Evolutionary conservation across 1,284 basidiomycete species (phyloP).

Genomic region (Microbotryomycetes sp.): DNA sequence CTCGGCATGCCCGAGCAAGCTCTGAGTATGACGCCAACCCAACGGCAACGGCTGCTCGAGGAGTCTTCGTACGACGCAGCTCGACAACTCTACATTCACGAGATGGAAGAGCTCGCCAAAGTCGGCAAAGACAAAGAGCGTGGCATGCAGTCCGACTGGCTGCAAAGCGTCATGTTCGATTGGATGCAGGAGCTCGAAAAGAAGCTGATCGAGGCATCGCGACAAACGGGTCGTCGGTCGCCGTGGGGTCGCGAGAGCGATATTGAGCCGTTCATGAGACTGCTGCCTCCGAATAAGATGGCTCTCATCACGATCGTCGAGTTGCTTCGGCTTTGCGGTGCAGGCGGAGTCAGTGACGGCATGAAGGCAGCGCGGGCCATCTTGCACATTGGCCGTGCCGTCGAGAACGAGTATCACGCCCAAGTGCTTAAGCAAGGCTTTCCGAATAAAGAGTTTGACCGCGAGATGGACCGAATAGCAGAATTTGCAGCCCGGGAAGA

Average conservation of each 20-base stretch:
- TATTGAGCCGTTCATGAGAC: constrained; percentile 59
- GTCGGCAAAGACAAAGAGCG: constrained; percentile 50
- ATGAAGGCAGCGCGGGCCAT: constrained; percentile 86
- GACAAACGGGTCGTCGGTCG: constrained; percentile 6
- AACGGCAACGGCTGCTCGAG: constrained; percentile 75
- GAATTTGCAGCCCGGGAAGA: constrained; percentile 1
- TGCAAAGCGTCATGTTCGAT: constrained; percentile 78
- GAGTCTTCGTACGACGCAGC: constrained; percentile 78
- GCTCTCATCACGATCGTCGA: constrained; percentile 87
- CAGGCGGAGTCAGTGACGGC: constrained; percentile 62
- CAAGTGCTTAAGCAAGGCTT: constrained; percentile 60
- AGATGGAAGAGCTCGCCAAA: constrained; percentile 55
- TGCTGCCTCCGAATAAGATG: constrained; percentile 69
- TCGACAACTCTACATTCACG: constrained; percentile 59
- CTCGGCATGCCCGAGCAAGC: constrained; percentile 13
- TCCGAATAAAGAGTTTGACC: constrained; percentile 28
- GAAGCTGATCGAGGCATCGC: constrained; percentile 42
- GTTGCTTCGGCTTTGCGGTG: constrained; percentile 73
- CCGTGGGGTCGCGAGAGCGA: constrained; percentile 21
- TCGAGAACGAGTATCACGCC: constrained; percentile 82
- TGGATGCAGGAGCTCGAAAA: constrained; percentile 65
- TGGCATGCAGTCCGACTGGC: constrained; percentile 50
- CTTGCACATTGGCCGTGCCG: constrained; percentile 70
- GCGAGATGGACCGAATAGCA: constrained; percentile 24
- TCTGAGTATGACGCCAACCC: constrained; percentile 39